Evolutionary conservation across 345 rosid species (phyloP).

Genomic region (Pistacia atlantica): DNA sequence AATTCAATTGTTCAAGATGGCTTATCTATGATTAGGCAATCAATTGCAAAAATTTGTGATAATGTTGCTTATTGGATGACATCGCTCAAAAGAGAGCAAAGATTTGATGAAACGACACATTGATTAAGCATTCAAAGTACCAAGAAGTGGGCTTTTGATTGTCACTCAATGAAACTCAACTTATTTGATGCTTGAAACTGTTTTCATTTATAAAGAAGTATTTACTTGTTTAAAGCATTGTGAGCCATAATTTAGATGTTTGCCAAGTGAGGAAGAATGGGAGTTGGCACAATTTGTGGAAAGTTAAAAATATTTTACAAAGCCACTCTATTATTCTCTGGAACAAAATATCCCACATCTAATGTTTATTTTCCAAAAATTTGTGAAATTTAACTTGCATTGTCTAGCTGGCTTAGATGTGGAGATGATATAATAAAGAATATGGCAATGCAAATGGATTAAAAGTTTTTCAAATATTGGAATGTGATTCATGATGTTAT

Average conservation of each 20-base stretch:
- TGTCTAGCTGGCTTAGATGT: neutral
- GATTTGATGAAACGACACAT: neutral
- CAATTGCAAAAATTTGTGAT: no score
- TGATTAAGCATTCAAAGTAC: neutral
- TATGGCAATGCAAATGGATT: neutral
- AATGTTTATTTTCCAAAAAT: constrained; percentile 18
- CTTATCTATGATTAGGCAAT: no score
- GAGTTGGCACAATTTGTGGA: neutral
- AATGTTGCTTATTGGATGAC: constrained; percentile 1
- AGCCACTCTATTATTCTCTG: neutral
- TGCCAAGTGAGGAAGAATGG: neutral
- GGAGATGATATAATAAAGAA: neutral
- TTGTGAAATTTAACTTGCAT: neutral
- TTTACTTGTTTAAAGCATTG: no score
- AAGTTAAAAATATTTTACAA: constrained; percentile 3
- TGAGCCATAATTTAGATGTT: neutral
- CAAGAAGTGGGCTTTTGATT: neutral
- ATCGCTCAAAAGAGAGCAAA: neutral
- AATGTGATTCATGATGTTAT: neutral
- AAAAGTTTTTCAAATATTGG: constrained; percentile 20
- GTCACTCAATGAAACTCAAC: neutral
- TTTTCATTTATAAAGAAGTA: neutral
- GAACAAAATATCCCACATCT: neutral
- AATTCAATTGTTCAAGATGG: no score
- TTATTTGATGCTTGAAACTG: neutral